phyloP scores from a whole-genome alignment of 2,329 filamentous ascomycete species.

The Trichoderma pleuroti region DNA sequence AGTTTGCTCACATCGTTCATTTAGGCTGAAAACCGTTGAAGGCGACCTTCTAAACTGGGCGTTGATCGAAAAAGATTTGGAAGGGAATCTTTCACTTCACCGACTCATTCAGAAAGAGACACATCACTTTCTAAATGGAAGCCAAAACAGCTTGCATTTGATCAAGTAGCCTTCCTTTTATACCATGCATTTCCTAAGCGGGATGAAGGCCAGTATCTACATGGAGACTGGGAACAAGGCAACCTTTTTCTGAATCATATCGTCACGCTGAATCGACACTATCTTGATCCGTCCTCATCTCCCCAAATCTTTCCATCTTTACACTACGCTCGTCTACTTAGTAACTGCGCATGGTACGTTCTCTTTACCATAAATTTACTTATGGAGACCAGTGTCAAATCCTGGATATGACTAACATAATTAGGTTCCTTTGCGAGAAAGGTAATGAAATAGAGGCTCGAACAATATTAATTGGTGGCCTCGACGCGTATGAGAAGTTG shows the following conservation, averaged over 20 bases:
- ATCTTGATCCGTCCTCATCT: not conserved
- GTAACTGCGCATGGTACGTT: not conserved
- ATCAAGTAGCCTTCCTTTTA: not conserved
- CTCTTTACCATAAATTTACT: not conserved
- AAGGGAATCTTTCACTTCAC: too few relatives aligned
- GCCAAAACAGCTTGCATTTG: not conserved
- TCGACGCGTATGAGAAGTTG: not conserved
- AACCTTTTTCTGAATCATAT: not conserved
- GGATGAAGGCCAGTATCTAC: not conserved
- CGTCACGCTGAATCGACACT: not conserved
- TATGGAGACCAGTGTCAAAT: too few relatives aligned
- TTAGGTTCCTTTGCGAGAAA: not conserved
- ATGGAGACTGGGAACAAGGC: not conserved
- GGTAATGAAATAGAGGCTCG: not conserved
- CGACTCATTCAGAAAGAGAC: not conserved
- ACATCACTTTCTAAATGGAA: not conserved
- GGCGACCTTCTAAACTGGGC: too few relatives aligned
- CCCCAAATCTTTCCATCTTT: not conserved
- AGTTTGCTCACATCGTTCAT: too few relatives aligned
- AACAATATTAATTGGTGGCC: not conserved
- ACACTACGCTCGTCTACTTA: not conserved
- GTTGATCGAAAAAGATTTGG: too few relatives aligned
- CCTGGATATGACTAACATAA: not conserved
- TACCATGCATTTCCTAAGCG: not conserved
- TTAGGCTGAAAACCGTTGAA: too few relatives aligned